Evolutionary conservation across 2,329 filamentous ascomycete species (phyloP).

Genomic region (Curvularia verruculosa): DNA sequence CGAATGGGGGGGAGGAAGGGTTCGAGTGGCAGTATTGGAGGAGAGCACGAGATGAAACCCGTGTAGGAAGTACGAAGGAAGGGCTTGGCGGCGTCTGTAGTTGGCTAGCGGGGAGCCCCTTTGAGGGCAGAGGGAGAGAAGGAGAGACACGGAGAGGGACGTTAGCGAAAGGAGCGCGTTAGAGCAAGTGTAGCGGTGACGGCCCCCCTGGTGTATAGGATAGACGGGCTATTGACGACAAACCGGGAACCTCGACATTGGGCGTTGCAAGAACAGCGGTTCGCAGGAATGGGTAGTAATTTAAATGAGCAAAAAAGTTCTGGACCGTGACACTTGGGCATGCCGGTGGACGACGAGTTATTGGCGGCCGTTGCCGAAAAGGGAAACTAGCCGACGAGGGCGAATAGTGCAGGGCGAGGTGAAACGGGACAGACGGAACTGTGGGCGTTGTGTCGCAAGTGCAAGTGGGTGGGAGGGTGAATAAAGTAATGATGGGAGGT

Average conservation of each 20-base stretch:
- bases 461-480: not conserved
- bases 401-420: conserved; percentile 15
- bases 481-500: too few relatives aligned
- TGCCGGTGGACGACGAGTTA: not conserved
- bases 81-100: not conserved
- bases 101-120: conserved; percentile 1
- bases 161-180: not conserved
- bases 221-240: conserved; percentile 11
- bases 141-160: not conserved
- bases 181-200: not conserved
- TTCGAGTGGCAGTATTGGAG: not conserved
- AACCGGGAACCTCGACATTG: conserved; percentile 19
- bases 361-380: conserved; percentile 23
- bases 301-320: conserved; percentile 30
- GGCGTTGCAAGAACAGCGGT: conserved; percentile 32
- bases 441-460: conserved; percentile 1
- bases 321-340: conserved; percentile 19
- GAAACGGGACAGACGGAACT: conserved; percentile 25
- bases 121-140: conserved; percentile 11
- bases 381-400: conserved; percentile 26
- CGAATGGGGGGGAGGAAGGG: not conserved
- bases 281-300: conserved; percentile 27
- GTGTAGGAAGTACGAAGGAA: not conserved
- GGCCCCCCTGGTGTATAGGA: conserved; percentile 3
- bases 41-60: conserved; percentile 1